Percentiles rank a stretch among this genome's conserved stretches.
Conservation (phyloP, 208 protist genomes). For the Naegleria gruberi region DNA sequence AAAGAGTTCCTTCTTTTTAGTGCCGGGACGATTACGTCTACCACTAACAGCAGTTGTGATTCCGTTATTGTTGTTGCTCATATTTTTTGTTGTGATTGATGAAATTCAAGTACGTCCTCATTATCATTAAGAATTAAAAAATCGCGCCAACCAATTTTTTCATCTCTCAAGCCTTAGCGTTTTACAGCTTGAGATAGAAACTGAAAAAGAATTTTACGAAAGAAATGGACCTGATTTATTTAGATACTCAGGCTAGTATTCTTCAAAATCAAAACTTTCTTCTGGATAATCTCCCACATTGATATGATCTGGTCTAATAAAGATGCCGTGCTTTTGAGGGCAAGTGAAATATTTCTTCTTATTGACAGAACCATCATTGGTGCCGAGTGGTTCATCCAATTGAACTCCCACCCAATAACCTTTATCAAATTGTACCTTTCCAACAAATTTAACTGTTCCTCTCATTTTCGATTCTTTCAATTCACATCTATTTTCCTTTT, state of each 20-base stretch:
- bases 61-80: background rate
- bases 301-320: constrained; percentile 71
- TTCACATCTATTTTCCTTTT: constrained; percentile 68
- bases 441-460: constrained; percentile 70
- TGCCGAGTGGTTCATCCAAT: constrained; percentile 86
- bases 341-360: constrained; percentile 73
- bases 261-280: constrained; percentile 54
- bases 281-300: constrained; percentile 72
- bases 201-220: no score
- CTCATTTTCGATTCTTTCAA: constrained; percentile 65
- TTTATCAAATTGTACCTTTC: constrained; percentile 61
- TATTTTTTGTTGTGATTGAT: no score
- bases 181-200: no score
- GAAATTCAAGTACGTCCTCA: no score
- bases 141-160: no score
- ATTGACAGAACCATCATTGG: constrained; percentile 81
- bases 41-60: background rate
- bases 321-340: constrained; percentile 60
- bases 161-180: no score
- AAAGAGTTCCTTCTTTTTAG: background rate
- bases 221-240: no score
- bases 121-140: no score
- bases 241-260: no score
- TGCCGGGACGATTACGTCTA: background rate
- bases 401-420: constrained; percentile 80